Conservation (phyloP, 768 basidiomycete species). For the Tulasnella sp. region DNA sequence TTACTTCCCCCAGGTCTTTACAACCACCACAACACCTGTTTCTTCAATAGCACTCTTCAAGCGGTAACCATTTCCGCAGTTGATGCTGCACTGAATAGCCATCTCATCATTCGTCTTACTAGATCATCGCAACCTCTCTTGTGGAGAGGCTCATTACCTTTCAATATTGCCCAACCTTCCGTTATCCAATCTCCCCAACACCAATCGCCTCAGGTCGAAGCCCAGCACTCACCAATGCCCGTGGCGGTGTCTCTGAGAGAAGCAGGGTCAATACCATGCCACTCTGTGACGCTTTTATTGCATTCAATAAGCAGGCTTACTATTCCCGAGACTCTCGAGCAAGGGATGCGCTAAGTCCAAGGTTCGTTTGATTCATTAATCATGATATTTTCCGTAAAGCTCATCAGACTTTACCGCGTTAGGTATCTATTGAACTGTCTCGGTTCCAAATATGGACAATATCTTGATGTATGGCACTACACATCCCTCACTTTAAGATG, state of each 20-base stretch:
- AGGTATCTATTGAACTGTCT: slow-evolving; percentile 54
- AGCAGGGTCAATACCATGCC: slow-evolving; percentile 59
- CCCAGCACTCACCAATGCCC: no score
- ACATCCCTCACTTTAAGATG: background rate
- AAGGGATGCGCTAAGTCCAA: slow-evolving; percentile 49
- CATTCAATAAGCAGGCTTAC: slow-evolving; percentile 51
- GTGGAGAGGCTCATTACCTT: slow-evolving; percentile 47
- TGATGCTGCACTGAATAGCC: slow-evolving; percentile 21
- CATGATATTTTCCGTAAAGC: slow-evolving; percentile 7
- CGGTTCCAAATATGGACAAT: slow-evolving; percentile 84
- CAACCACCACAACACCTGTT: slow-evolving; percentile 81
- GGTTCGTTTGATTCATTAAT: slow-evolving; percentile 24
- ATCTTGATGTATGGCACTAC: slow-evolving; percentile 43
- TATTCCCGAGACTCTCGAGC: slow-evolving; percentile 39
- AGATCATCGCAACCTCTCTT: slow-evolving; percentile 57
- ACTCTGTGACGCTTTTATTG: slow-evolving; percentile 54
- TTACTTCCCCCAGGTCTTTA: slow-evolving; percentile 58
- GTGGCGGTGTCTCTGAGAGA: no score
- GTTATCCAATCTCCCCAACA: slow-evolving; percentile 32
- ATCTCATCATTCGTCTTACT: slow-evolving; percentile 16
- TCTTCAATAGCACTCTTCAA: slow-evolving; percentile 91
- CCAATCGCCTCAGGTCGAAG: slow-evolving; percentile 36
- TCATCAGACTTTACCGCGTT: slow-evolving; percentile 9
- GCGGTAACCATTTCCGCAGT: slow-evolving; percentile 42
- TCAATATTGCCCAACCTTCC: background rate